Evolutionary conservation across 2,329 filamentous ascomycete genomes (phyloP).

Genomic region (Dothistroma septosporum): DNA sequence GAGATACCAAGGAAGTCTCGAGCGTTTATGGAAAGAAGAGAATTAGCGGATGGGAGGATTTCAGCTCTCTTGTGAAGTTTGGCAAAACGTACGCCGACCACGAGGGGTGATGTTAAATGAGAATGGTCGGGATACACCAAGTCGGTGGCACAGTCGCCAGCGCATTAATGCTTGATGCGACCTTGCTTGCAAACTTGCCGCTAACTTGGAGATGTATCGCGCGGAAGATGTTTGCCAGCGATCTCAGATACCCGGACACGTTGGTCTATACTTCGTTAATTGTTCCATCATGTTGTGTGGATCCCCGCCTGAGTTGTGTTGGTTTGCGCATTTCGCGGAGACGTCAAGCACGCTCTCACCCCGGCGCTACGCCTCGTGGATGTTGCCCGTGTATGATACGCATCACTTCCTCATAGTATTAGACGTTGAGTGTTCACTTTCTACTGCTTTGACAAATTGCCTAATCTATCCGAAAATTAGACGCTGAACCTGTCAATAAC

Average conservation of each 20-base stretch:
- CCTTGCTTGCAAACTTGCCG: not conserved
- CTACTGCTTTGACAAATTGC: too few relatives aligned
- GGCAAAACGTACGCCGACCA: slow-evolving; percentile 31
- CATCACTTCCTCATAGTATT: not conserved
- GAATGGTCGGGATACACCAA: not conserved
- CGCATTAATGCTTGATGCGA: not conserved
- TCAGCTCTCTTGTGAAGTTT: slow-evolving; percentile 34
- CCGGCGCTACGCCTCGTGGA: not conserved
- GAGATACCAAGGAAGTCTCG: slow-evolving; percentile 7
- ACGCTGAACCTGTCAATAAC: too few relatives aligned
- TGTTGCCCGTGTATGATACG: not conserved
- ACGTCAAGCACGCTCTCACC: not conserved
- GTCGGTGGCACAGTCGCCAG: not conserved
- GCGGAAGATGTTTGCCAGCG: not conserved
- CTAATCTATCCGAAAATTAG: too few relatives aligned
- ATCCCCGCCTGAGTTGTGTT: not conserved
- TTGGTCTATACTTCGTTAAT: not conserved
- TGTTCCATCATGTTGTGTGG: too few relatives aligned
- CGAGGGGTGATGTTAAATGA: slow-evolving; percentile 23
- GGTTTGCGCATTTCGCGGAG: not conserved
- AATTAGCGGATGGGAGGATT: slow-evolving; percentile 33
- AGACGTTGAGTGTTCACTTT: too few relatives aligned
- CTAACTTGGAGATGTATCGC: not conserved
- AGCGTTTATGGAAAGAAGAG: slow-evolving; percentile 24
- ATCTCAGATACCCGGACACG: not conserved